Evolutionary conservation across 2,329 filamentous ascomycete genomes (phyloP).

Genomic region (Aspergillus spinulosporus): DNA sequence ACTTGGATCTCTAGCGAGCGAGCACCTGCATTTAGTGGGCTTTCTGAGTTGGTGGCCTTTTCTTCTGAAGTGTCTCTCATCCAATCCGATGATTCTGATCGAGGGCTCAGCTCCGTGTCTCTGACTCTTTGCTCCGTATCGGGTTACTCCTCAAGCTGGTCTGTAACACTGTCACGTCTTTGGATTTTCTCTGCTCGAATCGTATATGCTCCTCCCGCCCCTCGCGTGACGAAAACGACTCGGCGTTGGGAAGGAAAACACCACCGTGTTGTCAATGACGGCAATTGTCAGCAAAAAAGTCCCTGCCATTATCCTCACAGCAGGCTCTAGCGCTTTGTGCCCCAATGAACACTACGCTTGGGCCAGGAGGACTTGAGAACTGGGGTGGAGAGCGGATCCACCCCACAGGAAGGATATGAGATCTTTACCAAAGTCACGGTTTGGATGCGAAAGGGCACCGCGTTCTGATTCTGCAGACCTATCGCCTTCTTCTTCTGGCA

Average conservation of each 20-base stretch:
- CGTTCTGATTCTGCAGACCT: background rate
- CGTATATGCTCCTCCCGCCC: background rate
- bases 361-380: background rate
- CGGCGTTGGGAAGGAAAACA: background rate
- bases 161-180: background rate
- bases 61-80: conserved; percentile 1
- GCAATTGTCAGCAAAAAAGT: background rate
- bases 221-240: background rate
- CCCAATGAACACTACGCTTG: background rate
- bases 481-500: conserved; percentile 9
- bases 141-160: background rate
- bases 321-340: background rate
- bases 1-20: conserved; percentile 7
- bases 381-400: conserved; percentile 1
- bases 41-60: background rate
- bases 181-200: background rate
- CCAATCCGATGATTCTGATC: background rate
- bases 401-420: conserved; percentile 4
- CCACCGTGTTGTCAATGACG: background rate
- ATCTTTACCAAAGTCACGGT: conserved; percentile 5
- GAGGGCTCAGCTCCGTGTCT: conserved; percentile 2
- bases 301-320: background rate
- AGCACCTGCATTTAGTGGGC: background rate
- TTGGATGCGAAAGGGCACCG: background rate
- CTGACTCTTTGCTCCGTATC: background rate